phyloP scores from a whole-genome alignment of 108 stramenopile genomes.

The Conticribra guillardii region DNA sequence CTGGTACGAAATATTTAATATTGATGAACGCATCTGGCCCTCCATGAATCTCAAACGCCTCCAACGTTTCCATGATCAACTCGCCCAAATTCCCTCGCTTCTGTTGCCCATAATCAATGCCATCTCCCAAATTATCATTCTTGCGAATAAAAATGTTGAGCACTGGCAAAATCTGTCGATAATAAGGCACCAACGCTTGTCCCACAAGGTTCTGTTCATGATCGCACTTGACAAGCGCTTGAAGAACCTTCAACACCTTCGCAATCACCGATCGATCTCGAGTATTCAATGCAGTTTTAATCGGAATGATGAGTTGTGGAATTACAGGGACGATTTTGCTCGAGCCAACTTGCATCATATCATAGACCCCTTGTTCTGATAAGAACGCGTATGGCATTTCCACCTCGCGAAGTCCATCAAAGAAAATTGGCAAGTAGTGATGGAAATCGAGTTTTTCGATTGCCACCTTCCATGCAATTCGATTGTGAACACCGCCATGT shows the following conservation, averaged over 20 bases:
- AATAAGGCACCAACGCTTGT: conserved; percentile 89
- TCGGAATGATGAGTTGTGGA: conserved; percentile 89
- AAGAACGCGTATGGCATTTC: conserved; percentile 90
- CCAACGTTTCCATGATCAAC: conserved; percentile 81
- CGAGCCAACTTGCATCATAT: conserved; percentile 79
- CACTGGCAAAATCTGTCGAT: conserved; percentile 89
- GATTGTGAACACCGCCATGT: conserved; percentile 77
- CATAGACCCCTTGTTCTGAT: conserved; percentile 88
- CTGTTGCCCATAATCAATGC: conserved; percentile 86
- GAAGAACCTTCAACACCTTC: conserved; percentile 86
- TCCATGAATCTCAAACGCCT: conserved; percentile 82
- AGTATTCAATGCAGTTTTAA: conserved; percentile 91
- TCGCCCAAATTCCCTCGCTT: conserved; percentile 81
- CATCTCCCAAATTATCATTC: conserved; percentile 84
- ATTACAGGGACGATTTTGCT: conserved; percentile 86
- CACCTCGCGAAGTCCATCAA: conserved; percentile 88
- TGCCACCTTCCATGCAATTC: conserved; percentile 87
- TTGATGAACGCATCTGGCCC: conserved; percentile 91
- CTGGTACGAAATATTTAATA: conserved; percentile 83
- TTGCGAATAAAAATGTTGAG: conserved; percentile 80
- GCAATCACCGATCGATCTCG: conserved; percentile 82
- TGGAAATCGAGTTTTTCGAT: conserved; percentile 89
- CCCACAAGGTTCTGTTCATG: conserved; percentile 83
- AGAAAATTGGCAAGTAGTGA: conserved; percentile 91
- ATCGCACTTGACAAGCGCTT: conserved; percentile 85